Conservation (phyloP, 345 rosid genomes). For the Theobroma cacao region DNA sequence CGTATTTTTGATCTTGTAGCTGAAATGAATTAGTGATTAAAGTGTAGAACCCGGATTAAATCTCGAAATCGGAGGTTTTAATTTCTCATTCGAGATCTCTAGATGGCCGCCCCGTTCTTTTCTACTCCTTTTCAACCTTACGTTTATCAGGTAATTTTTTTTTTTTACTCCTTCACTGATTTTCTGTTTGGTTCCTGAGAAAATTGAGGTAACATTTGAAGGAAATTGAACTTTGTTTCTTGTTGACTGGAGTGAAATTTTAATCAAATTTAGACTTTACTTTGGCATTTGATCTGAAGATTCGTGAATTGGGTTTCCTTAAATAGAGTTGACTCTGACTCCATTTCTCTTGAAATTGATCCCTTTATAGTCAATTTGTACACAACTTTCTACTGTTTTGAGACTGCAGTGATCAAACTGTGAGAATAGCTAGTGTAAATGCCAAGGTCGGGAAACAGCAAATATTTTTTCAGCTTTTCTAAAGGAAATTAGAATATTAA, state of each 20-base stretch:
- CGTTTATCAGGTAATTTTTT: slow-evolving; percentile 74
- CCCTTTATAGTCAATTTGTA: not conserved
- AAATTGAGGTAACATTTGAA: not conserved
- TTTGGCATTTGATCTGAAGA: slow-evolving; percentile 28
- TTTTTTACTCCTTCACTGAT: not conserved
- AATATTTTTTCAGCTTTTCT: not conserved
- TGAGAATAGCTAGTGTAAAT: not conserved
- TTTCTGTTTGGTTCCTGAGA: slow-evolving; percentile 13
- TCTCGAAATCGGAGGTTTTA: not conserved
- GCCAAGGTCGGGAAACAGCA: not conserved
- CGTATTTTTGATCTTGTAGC: not conserved
- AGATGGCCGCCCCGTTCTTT: slow-evolving; percentile 98
- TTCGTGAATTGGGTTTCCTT: not conserved
- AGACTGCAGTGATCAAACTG: not conserved
- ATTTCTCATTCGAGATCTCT: slow-evolving; percentile 8
- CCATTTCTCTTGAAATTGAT: slow-evolving; percentile 3
- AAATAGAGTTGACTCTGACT: not conserved
- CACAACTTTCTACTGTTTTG: not conserved
- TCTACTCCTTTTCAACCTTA: slow-evolving; percentile 97
- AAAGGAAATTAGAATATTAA: not conserved
- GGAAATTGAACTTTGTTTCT: not conserved
- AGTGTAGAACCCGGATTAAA: not conserved
- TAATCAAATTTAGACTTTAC: slow-evolving; percentile 13
- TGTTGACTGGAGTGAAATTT: not conserved
- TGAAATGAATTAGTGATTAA: not conserved